Evolutionary conservation across 768 basidiomycete species (phyloP), one percentile per base, ranked within the genome.

Genomic region (Mrakia frigida): DNA sequence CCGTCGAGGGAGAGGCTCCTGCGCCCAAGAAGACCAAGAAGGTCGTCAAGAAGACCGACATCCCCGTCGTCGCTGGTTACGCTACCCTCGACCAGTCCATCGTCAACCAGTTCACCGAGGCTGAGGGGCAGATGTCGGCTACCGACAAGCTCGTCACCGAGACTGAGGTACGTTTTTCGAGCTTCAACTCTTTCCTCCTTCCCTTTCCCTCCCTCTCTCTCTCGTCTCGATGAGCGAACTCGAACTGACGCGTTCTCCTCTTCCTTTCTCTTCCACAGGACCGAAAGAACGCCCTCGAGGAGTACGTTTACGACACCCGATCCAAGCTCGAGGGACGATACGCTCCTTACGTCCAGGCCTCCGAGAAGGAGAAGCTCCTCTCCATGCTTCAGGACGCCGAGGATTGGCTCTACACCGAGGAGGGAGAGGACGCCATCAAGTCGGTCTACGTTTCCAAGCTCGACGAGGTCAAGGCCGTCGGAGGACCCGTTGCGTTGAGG

Each of bases 221-320:
- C 56, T 53, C 14, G 35, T 2, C 37, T 53, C 6, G 31, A 1
- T 14, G n/a, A 6, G 9, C 52, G 14, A 39, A 46, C 50, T 25
- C 16, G 50, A 23, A 28, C 56, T 56, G 28, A 56, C 56, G 56
- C 56, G 28, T 72, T 37, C 18, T 43, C 5, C n/a, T 43, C 14
- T 50, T 52, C 68, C 35, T 39, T 50, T 50, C 46, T 50, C 16
- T 31, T 63, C n/a, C 56, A 33, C 74, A 96, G 93, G 92, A 98
- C 84, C 90, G 92, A 84, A 99, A 98, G 86, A 99, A 99, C 82
- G 94, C 95, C 6, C 89, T 99, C 21, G 96, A 99, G 85, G 97
- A 98, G 85, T 98, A 96, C 86, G 91, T 98, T 76, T 98, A 98
- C 85, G 96, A 98, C 84, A 94, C 88, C 81, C 92, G 94, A 53